These are phyloP conservation scores for Thielaviopsis populi DNA, from an alignment of 2,329 filamentous ascomycete genomes.

Conservation along the genomic window DNA sequence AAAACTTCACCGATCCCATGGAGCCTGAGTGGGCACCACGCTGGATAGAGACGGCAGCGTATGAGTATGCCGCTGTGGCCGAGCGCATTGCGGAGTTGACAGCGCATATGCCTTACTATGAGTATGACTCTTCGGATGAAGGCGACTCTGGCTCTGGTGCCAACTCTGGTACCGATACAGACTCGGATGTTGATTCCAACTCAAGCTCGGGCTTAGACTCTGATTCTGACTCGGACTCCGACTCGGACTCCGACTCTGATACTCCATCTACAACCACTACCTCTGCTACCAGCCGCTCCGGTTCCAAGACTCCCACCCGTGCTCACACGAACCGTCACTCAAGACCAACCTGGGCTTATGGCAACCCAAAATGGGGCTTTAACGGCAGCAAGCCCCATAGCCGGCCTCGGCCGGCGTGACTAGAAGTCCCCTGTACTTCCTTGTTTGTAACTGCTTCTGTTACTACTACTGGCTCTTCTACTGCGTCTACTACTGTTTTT, in stretches of 20 bases:
- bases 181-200: not conserved
- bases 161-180: not conserved
- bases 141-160: not conserved
- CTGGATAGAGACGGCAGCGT: not conserved
- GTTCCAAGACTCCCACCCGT: not conserved
- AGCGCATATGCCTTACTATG: constrained; percentile 12
- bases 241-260: not conserved
- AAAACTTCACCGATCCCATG: constrained; percentile 27
- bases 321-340: not conserved
- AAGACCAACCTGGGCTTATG: not conserved
- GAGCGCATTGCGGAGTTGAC: constrained; percentile 8
- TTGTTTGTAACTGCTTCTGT: not conserved
- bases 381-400: not conserved
- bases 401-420: not conserved
- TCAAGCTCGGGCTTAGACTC: not conserved
- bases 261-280: not conserved
- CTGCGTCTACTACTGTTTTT: too few relatives aligned
- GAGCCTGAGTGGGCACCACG: constrained; percentile 23
- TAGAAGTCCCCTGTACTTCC: not conserved
- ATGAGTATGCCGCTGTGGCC: not conserved
- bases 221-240: not conserved
- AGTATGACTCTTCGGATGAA: not conserved
- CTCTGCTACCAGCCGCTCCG: not conserved
- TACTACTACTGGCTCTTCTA: too few relatives aligned
- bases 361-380: not conserved